Conservation (phyloP, 768 basidiomycete genomes). For the Leccinum boreale region DNA sequence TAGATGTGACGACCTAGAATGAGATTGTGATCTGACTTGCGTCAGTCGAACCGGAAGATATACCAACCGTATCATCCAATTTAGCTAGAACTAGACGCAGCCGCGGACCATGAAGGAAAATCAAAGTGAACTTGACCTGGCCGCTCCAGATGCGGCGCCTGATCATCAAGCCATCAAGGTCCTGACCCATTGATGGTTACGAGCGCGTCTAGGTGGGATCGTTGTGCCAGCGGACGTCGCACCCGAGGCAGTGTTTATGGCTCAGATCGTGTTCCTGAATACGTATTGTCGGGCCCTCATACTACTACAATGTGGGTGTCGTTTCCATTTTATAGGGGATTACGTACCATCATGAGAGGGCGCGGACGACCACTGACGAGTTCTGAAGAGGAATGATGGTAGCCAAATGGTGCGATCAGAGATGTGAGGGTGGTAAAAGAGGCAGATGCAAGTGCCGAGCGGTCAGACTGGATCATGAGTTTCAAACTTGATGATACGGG, state of each 20-base stretch:
- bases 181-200: neutral
- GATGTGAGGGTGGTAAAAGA: too few relatives aligned
- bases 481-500: neutral
- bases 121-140: neutral
- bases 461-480: neutral
- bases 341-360: neutral
- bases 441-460: neutral
- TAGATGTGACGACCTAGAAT: neutral
- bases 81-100: neutral
- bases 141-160: neutral
- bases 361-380: neutral
- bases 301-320: neutral
- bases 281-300: too few relatives aligned
- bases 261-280: neutral
- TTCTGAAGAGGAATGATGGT: neutral
- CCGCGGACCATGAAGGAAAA: neutral
- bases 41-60: neutral
- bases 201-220: neutral
- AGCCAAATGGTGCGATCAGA: neutral
- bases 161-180: neutral
- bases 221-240: neutral
- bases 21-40: neutral
- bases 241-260: neutral
- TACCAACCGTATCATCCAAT: neutral
- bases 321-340: neutral